A percentile compares a stretch with the other conserved stretches of the same genome.
Conservation (phyloP, 306 rosid genomes). For the Macrotyloma uniflorum region DNA sequence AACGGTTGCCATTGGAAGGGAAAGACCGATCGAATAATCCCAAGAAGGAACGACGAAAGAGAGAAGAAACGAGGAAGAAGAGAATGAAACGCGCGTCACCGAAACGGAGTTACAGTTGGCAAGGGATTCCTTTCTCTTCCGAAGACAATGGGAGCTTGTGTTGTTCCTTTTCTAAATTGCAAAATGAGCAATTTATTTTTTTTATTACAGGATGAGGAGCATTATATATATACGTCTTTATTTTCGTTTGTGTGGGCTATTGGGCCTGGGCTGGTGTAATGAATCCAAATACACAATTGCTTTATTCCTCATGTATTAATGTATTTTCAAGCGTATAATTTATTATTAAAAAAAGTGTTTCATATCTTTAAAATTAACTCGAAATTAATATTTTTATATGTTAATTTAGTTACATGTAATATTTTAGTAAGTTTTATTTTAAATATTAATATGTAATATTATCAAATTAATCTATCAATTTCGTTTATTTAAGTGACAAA, state of each 20-base stretch:
- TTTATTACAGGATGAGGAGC: neutral
- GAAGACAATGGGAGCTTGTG: neutral
- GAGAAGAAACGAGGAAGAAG: neutral
- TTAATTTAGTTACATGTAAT: too few relatives aligned
- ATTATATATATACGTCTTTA: neutral
- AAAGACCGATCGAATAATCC: neutral
- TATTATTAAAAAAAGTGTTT: too few relatives aligned
- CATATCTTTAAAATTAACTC: too few relatives aligned
- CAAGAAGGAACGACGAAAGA: neutral
- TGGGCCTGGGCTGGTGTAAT: neutral
- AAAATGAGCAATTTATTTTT: neutral
- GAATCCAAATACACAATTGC: neutral
- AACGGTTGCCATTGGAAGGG: conserved; percentile 54
- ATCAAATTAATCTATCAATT: too few relatives aligned
- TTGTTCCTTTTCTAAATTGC: neutral
- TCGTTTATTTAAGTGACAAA: too few relatives aligned
- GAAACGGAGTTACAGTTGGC: neutral
- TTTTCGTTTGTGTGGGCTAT: neutral
- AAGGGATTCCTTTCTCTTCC: neutral
- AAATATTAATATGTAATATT: too few relatives aligned
- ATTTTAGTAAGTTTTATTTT: too few relatives aligned
- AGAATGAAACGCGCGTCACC: conserved; percentile 7
- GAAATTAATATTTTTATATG: too few relatives aligned
- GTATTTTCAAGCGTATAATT: too few relatives aligned
- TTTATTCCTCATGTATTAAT: too few relatives aligned